Conservation (phyloP, 2,329 filamentous ascomycete species). For the Colletotrichum sublineola region DNA sequence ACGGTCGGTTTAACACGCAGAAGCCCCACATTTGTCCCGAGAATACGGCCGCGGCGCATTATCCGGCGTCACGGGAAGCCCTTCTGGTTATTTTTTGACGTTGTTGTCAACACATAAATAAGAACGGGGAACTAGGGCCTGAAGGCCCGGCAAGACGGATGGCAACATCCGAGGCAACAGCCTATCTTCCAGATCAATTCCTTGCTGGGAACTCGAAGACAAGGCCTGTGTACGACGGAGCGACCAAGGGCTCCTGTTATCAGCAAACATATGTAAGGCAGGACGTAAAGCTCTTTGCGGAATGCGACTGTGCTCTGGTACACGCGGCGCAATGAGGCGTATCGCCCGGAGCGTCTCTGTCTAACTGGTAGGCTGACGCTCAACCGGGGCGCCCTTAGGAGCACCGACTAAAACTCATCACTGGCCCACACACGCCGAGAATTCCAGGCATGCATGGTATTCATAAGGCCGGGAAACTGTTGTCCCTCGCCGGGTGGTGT, state of each 20-base stretch:
- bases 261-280: neutral
- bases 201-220: neutral
- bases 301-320: neutral
- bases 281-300: neutral
- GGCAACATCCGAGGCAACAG: conserved; percentile 15
- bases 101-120: neutral
- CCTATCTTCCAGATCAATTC: conserved; percentile 12
- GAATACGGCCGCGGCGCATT: conserved; percentile 31
- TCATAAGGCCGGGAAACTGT: neutral
- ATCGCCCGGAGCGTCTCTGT: neutral
- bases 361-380: neutral
- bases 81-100: neutral
- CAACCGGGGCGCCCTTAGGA: neutral
- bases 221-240: neutral
- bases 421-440: neutral
- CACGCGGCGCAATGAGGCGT: neutral
- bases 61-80: conserved; percentile 19
- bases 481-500: neutral
- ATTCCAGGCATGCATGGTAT: neutral
- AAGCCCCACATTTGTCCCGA: conserved; percentile 39
- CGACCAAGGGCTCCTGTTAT: no score
- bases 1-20: conserved; percentile 35
- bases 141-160: conserved; percentile 24
- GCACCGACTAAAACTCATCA: neutral
- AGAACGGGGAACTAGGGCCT: neutral